Percentiles rank a stretch among this genome's conserved stretches.
Conservation (phyloP, 2,329 filamentous ascomycete genomes). For the Cladophialophora bantiana region DNA sequence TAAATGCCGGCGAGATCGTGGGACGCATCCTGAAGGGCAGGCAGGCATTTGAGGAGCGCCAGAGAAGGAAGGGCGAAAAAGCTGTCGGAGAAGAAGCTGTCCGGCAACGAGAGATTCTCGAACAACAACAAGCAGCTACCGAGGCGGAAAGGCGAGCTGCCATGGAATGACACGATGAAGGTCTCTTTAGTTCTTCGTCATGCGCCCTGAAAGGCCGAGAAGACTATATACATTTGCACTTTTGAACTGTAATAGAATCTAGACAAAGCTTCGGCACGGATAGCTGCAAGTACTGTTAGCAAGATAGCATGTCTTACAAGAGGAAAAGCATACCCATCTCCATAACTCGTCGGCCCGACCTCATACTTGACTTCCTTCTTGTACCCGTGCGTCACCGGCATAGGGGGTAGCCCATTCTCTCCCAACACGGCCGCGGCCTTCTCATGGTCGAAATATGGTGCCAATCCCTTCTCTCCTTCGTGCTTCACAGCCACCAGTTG, state of each 20-base stretch:
- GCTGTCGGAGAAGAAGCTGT: constrained; percentile 74
- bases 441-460: constrained; percentile 74
- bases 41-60: constrained; percentile 87
- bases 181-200: constrained; percentile 17
- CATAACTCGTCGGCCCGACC: constrained; percentile 73
- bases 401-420: constrained; percentile 81
- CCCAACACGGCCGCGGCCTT: constrained; percentile 66
- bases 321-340: constrained; percentile 64
- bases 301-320: constrained; percentile 46
- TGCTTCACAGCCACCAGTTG: constrained; percentile 79
- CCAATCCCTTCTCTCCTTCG: constrained; percentile 75
- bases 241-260: constrained; percentile 15
- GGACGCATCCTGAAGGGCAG: constrained; percentile 86
- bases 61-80: constrained; percentile 89
- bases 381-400: constrained; percentile 73
- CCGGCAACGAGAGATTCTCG: constrained; percentile 66
- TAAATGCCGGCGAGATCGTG: constrained; percentile 93
- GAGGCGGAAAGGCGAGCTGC: constrained; percentile 38
- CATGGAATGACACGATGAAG: constrained; percentile 24
- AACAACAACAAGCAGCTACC: constrained; percentile 57
- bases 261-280: constrained; percentile 56
- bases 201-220: constrained; percentile 18
- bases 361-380: constrained; percentile 71
- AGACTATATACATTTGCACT: constrained; percentile 30
- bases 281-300: constrained; percentile 61